Evolutionary conservation across 2,329 filamentous ascomycete genomes (phyloP).

Genomic region (Cordyceps farinosa): DNA sequence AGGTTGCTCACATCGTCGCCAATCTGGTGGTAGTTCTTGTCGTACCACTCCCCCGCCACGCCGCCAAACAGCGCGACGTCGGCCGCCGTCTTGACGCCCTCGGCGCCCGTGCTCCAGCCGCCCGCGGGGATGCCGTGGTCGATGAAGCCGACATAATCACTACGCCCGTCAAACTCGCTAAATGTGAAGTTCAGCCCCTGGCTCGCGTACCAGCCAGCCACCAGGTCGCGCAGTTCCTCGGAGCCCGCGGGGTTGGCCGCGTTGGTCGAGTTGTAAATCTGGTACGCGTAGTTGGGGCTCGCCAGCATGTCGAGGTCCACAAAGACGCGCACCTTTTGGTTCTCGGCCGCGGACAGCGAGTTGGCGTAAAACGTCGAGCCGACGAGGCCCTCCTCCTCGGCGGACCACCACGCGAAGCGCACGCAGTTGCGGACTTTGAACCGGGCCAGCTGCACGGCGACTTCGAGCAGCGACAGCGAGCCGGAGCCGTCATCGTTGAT

Average conservation of each 20-base stretch:
- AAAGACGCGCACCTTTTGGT: conserved; percentile 59
- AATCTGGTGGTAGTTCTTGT: conserved; percentile 60
- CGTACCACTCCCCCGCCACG: conserved; percentile 56
- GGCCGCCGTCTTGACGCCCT: conserved; percentile 67
- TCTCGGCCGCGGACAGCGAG: conserved; percentile 53
- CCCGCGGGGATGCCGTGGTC: conserved; percentile 68
- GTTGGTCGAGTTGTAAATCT: conserved; percentile 71
- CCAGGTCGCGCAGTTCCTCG: conserved; percentile 64
- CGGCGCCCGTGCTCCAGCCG: conserved; percentile 74
- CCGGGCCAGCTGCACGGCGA: conserved; percentile 55
- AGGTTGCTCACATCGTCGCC: conserved; percentile 58
- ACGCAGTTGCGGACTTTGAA: conserved; percentile 63
- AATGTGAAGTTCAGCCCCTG: conserved; percentile 64
- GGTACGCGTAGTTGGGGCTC: conserved; percentile 63
- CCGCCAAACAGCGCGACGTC: conserved; percentile 70
- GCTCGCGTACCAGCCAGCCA: conserved; percentile 63
- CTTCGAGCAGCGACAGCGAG: conserved; percentile 57
- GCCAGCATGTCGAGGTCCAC: conserved; percentile 71
- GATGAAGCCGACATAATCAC: conserved; percentile 77
- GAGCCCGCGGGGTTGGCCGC: conserved; percentile 67
- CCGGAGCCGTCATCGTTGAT: conserved; percentile 79
- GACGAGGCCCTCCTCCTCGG: conserved; percentile 63
- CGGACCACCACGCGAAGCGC: conserved; percentile 65
- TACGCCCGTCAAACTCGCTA: conserved; percentile 73
- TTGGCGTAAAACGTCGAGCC: conserved; percentile 61